Conservation (phyloP, 2,329 filamentous ascomycete genomes). For the Talaromyces piceae region DNA sequence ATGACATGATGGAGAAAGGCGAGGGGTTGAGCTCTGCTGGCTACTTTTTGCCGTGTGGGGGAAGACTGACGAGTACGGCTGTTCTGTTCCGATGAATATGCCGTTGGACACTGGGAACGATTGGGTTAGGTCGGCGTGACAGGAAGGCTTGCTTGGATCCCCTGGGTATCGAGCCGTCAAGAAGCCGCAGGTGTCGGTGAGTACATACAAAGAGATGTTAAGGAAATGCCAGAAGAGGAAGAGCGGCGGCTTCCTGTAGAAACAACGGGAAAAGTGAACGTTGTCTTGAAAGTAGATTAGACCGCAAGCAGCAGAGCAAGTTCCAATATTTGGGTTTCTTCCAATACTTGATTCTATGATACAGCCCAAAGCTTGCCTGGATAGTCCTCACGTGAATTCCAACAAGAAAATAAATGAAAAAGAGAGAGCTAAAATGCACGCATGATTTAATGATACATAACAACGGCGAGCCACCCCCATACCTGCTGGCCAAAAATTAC, state of each 20-base stretch:
- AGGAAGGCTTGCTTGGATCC: too few species aligned
- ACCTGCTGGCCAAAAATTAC: conserved; percentile 47
- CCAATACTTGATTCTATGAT: conserved; percentile 6
- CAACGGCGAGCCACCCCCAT: background rate
- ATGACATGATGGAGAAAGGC: background rate
- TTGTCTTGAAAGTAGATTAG: background rate
- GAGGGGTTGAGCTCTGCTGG: background rate
- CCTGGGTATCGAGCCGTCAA: too few species aligned
- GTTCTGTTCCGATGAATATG: too few species aligned
- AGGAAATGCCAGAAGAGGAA: background rate
- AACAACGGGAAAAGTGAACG: too few species aligned
- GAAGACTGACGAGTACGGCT: too few species aligned
- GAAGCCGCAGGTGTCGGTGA: too few species aligned
- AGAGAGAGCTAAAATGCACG: background rate
- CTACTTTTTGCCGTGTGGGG: too few species aligned
- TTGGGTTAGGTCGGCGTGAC: too few species aligned
- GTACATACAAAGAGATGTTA: background rate
- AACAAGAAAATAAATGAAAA: background rate
- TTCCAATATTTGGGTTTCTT: background rate
- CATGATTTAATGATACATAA: conserved; percentile 2
- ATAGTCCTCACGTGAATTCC: background rate
- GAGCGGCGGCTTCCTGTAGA: background rate
- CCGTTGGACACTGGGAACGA: too few species aligned
- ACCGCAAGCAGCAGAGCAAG: too few species aligned
- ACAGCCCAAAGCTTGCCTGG: conserved; percentile 4